Conservation (phyloP, 208 protist species). For the Spongospora subterranea region DNA sequence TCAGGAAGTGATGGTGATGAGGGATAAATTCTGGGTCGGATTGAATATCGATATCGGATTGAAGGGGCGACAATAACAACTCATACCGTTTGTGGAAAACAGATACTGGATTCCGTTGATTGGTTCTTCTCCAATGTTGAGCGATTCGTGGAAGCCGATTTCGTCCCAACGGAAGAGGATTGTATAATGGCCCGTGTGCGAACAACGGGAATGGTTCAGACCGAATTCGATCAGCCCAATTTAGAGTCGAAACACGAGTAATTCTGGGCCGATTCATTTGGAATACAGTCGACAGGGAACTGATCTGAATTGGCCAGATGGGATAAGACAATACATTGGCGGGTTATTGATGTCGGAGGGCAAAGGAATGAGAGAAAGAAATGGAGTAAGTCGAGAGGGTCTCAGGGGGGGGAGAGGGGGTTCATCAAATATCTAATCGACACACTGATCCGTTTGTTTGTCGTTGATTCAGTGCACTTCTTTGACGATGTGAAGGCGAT, state of each 20-base stretch:
- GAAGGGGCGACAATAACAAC: not conserved
- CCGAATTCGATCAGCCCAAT: constrained; percentile 50
- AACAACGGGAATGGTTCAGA: constrained; percentile 37
- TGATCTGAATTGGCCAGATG: not conserved
- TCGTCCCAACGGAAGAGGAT: constrained; percentile 61
- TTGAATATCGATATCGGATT: not conserved
- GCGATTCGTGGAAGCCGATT: constrained; percentile 51
- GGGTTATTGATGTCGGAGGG: constrained; percentile 44
- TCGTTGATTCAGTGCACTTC: constrained; percentile 17
- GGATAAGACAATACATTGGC: constrained; percentile 37
- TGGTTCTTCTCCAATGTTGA: constrained; percentile 59
- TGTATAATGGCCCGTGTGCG: constrained; percentile 40
- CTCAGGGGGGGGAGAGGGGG: too few relatives aligned
- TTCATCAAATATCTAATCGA: too few relatives aligned
- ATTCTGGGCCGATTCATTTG: not conserved
- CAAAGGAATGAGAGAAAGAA: constrained; percentile 37
- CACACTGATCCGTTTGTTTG: too few relatives aligned
- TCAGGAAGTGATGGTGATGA: not conserved
- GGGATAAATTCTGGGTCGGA: constrained; percentile 34
- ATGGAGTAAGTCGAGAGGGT: constrained; percentile 28
- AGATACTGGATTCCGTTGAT: constrained; percentile 57
- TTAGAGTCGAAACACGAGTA: constrained; percentile 40
- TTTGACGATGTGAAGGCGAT: constrained; percentile 62
- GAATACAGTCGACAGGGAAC: not conserved
- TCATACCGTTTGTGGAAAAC: too few relatives aligned